Evolutionary conservation across 2,329 filamentous ascomycete genomes (phyloP), one percentile per base, ranked within the genome.

Genomic region (Domatiomyces catenatus): DNA sequence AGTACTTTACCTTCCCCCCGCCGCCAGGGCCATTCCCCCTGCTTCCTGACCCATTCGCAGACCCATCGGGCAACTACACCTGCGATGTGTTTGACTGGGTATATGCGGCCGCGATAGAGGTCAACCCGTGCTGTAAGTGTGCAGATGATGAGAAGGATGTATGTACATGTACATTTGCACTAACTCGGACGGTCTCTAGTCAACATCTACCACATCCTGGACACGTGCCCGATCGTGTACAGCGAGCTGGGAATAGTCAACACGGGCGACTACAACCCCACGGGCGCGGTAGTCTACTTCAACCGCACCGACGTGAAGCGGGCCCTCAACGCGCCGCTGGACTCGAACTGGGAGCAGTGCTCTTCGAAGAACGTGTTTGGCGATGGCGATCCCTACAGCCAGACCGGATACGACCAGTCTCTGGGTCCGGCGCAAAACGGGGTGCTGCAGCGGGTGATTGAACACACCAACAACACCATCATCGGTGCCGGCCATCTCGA

Each of bases 191-290:
- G 32, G 32, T n/a, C 10, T 15, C 10, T 39, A 39, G 32, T 84
- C 67, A 79, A 87, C 63, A 69, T 84, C 6, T 90, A 90, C 66
- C 77, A 84, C 44, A 75, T 89, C 12, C 76, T 77, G 2, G 80
- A 78, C 6, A 83, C 79, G n/a, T 92, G 86, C 62, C 86, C 86
- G 0, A 59, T 80, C 2, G 68, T 77, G 1, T 86, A 78, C 73
- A 80, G 86, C 52, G 76, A 83, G 0, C 71, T 89, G 2, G 79
- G 79, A 17, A 81, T 83, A 66, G 59, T 68, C 45, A 61, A 58
- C 8, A 50, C 55, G 19, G 53, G 62, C 3, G 54, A 57, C 17
- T 71, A 70, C 58, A 52, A 57, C 2, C 68, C 68, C 1, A 66
- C 68, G 0, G 67, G 64, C 17, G 61, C 66, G 1, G 45, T 61